Evolutionary conservation across 306 rosid species (phyloP).

Genomic region (Quercus dentata): DNA sequence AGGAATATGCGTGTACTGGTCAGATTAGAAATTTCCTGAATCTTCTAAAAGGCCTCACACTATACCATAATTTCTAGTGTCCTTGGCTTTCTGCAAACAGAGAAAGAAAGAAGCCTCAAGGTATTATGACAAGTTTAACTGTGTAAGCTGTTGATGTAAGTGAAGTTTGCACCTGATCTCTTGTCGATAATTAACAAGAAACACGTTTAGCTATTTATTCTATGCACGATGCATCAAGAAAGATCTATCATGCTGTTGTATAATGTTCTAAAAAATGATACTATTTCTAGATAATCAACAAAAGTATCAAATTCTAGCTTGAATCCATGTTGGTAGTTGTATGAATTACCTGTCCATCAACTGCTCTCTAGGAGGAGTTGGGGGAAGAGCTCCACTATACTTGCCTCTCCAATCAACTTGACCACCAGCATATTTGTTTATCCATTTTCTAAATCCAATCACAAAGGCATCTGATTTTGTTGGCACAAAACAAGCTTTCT

Average conservation of each 20-base stretch:
- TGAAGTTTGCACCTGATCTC: too few species aligned
- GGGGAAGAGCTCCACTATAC: constrained; percentile 64
- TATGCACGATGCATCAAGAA: neutral
- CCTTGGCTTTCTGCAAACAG: neutral
- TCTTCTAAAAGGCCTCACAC: neutral
- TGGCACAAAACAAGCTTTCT: constrained; percentile 82
- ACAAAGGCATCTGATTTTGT: constrained; percentile 81
- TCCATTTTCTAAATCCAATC: constrained; percentile 80
- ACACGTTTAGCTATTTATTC: neutral
- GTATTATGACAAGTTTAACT: neutral
- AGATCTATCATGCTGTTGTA: neutral
- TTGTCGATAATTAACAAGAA: too few species aligned
- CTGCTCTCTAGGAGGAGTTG: constrained; percentile 76
- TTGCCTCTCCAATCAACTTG: constrained; percentile 87
- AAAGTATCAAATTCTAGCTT: constrained; percentile 1
- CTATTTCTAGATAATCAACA: neutral
- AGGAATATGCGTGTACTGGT: neutral
- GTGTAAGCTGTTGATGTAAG: neutral
- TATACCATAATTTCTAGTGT: neutral
- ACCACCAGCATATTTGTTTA: constrained; percentile 70
- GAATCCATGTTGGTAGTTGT: neutral
- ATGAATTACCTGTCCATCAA: constrained; percentile 74
- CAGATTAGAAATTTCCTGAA: neutral
- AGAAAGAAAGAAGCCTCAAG: neutral
- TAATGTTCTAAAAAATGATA: neutral